Percentiles rank a stretch among this genome's conserved stretches.
Conservation (phyloP, 139 green algal species). For the Gonium pectorale region DNA sequence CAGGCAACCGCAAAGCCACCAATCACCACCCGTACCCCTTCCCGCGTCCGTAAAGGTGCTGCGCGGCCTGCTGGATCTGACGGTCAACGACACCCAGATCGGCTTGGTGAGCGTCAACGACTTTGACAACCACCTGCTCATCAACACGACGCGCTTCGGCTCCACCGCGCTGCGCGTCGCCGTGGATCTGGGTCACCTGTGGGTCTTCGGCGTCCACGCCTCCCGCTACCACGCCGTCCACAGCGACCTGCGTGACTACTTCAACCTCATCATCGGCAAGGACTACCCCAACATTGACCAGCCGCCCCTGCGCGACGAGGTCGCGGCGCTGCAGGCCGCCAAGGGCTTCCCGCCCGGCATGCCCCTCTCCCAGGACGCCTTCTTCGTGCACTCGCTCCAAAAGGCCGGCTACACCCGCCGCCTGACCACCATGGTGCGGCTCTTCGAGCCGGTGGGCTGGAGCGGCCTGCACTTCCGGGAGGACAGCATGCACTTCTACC, state of each 20-base stretch:
- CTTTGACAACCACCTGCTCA: background rate
- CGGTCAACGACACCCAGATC: background rate
- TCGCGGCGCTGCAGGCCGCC: background rate
- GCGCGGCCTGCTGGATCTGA: background rate
- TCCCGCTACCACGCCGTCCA: background rate
- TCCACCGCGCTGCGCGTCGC: background rate
- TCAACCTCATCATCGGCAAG: background rate
- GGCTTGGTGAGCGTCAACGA: constrained; percentile 1
- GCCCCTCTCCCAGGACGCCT: constrained; percentile 6
- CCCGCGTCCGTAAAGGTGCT: background rate
- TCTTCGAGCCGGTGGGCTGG: constrained; percentile 17
- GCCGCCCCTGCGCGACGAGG: background rate
- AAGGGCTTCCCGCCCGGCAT: background rate
- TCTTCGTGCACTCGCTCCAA: background rate
- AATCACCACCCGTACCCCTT: background rate
- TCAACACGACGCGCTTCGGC: constrained; percentile 2
- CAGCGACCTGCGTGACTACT: background rate
- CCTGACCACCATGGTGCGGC: background rate
- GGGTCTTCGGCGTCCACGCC: constrained; percentile 5
- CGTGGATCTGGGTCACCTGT: background rate
- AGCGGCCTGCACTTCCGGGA: constrained; percentile 1
- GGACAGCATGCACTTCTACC: background rate
- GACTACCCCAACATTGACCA: constrained; percentile 1
- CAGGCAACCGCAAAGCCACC: background rate
- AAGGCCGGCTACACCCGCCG: constrained; percentile 11